A percentile compares a stretch with the other conserved stretches of the same genome.
phyloP scores from a whole-genome alignment of 164 flowering plant genomes.

The Warburgia ugandensis region DNA sequence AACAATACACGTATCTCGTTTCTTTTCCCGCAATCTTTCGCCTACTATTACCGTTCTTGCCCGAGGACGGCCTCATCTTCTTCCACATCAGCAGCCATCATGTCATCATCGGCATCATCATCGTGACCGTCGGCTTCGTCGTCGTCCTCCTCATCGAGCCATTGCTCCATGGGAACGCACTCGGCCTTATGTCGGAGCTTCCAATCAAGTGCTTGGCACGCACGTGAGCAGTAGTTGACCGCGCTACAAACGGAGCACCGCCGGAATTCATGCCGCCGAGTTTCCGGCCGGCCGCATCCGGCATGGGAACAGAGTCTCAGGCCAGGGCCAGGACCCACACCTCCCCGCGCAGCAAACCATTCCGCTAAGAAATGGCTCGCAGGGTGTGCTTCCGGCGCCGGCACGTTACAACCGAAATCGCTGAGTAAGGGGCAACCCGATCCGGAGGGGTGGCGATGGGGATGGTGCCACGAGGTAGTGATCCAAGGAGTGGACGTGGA shows the following conservation, averaged over 20 bases:
- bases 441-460: constrained; percentile 12
- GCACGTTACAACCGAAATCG: constrained; percentile 90
- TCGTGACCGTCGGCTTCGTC: constrained; percentile 23
- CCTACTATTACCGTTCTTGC: constrained; percentile 10
- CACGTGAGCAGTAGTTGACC: constrained; percentile 90
- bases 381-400: constrained; percentile 69
- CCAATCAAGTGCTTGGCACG: constrained; percentile 97
- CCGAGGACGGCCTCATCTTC: constrained; percentile 20
- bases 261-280: constrained; percentile 72
- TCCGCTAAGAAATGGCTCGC: constrained; percentile 67
- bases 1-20: background rate
- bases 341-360: constrained; percentile 47
- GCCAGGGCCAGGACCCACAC: constrained; percentile 35
- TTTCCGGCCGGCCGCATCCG: constrained; percentile 88
- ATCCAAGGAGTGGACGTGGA: constrained; percentile 26
- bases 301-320: constrained; percentile 66
- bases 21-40: background rate
- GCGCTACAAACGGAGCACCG: constrained; percentile 86
- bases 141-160: constrained; percentile 36
- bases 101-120: constrained; percentile 4
- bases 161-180: constrained; percentile 54
- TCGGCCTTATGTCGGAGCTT: constrained; percentile 68
- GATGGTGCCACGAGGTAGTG: constrained; percentile 5
- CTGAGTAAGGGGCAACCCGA: constrained; percentile 67
- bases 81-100: constrained; percentile 9